Evolutionary conservation across 2,329 filamentous ascomycete genomes (phyloP).

Genomic region (Magnaporthiopsis poae): DNA sequence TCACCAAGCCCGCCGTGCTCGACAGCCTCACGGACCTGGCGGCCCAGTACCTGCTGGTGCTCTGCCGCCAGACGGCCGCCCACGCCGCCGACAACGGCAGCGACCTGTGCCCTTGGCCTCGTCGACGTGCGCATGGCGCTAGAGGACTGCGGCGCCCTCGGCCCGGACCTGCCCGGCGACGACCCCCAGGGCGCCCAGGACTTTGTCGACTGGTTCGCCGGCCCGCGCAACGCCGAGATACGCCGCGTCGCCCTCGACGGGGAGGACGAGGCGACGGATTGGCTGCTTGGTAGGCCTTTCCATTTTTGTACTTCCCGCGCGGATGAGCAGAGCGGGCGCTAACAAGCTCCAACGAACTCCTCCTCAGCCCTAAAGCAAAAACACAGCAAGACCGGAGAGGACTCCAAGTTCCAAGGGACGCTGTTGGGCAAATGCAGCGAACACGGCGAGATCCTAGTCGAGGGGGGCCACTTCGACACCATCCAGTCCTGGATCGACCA

Average conservation of each 20-base stretch:
- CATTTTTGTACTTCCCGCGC: neutral
- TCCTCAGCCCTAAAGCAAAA: slow-evolving; percentile 72
- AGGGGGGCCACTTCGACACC: slow-evolving; percentile 62
- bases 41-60: slow-evolving; percentile 65
- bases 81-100: slow-evolving; percentile 61
- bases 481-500: slow-evolving; percentile 55
- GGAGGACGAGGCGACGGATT: slow-evolving; percentile 56
- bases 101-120: slow-evolving; percentile 51
- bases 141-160: slow-evolving; percentile 66
- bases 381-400: slow-evolving; percentile 79
- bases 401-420: slow-evolving; percentile 76
- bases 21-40: slow-evolving; percentile 83
- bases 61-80: slow-evolving; percentile 62
- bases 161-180: slow-evolving; percentile 61
- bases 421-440: slow-evolving; percentile 67
- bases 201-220: slow-evolving; percentile 71
- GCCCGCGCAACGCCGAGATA: slow-evolving; percentile 68
- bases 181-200: slow-evolving; percentile 68
- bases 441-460: slow-evolving; percentile 61
- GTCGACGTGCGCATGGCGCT: slow-evolving; percentile 79
- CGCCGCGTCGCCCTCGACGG: slow-evolving; percentile 68
- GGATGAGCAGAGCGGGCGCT: neutral
- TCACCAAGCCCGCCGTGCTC: slow-evolving; percentile 68
- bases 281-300: slow-evolving; percentile 47
- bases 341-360: neutral